phyloP scores from a whole-genome alignment of 1,284 basidiomycete species.

The Cryptococcus maquisensis region DNA sequence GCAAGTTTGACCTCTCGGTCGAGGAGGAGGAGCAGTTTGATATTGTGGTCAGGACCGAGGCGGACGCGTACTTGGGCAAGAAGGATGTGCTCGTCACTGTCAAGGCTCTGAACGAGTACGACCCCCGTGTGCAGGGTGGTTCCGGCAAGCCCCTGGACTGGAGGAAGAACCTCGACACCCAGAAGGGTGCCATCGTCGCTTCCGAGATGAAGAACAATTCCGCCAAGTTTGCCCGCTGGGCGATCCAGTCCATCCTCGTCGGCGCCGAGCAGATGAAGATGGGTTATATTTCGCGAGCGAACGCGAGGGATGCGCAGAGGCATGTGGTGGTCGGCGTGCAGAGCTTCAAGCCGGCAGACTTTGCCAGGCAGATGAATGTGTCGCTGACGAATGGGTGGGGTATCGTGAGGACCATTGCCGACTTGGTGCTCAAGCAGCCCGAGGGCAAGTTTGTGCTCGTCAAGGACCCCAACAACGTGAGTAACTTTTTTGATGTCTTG shows the following conservation, averaged over 20 bases:
- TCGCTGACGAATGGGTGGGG: slow-evolving; percentile 97
- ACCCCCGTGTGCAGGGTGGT: slow-evolving; percentile 75
- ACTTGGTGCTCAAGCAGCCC: slow-evolving; percentile 87
- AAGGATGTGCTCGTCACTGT: slow-evolving; percentile 68
- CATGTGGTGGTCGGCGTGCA: slow-evolving; percentile 95
- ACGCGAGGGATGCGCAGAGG: slow-evolving; percentile 87
- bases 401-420: slow-evolving; percentile 89
- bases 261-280: slow-evolving; percentile 98
- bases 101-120: slow-evolving; percentile 96
- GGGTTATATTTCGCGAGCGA: slow-evolving; percentile 87
- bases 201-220: slow-evolving; percentile 99
- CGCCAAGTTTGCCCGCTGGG: slow-evolving; percentile 96
- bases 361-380: slow-evolving; percentile 92
- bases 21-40: slow-evolving; percentile 83
- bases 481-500: slow-evolving; percentile 27
- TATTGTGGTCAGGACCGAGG: slow-evolving; percentile 91
- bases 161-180: slow-evolving; percentile 91
- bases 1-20: slow-evolving; percentile 88
- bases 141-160: slow-evolving; percentile 75
- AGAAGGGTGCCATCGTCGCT: slow-evolving; percentile 95
- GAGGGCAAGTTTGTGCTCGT: slow-evolving; percentile 94
- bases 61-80: slow-evolving; percentile 78
- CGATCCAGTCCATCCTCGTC: slow-evolving; percentile 90
- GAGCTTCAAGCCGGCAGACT: slow-evolving; percentile 89
- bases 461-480: slow-evolving; percentile 93